Percentiles rank a stretch among this genome's conserved stretches.
Evolutionary conservation across 2,329 filamentous ascomycete genomes (phyloP).

Genomic region (Knufia fluminis): DNA sequence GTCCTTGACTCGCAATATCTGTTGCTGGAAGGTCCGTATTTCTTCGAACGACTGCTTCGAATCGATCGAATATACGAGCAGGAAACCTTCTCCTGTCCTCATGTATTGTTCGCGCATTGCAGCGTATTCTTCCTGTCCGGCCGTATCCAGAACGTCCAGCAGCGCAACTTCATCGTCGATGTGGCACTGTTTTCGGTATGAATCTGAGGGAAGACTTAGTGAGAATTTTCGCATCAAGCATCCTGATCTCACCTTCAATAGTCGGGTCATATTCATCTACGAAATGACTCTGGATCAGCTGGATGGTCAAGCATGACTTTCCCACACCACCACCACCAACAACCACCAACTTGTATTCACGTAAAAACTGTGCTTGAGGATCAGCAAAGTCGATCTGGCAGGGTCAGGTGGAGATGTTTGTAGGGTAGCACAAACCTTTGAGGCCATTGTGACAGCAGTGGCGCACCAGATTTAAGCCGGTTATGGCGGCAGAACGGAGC

Average conservation of each 20-base stretch:
- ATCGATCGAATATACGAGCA: slow-evolving; percentile 96
- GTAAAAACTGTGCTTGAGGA: slow-evolving; percentile 54
- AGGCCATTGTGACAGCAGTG: slow-evolving; percentile 27
- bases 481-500: neutral
- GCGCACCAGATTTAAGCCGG: slow-evolving; percentile 1
- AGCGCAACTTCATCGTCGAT: slow-evolving; percentile 97
- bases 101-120: slow-evolving; percentile 99
- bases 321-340: slow-evolving; percentile 97
- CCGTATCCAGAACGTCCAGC: slow-evolving; percentile 95
- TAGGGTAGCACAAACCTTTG: slow-evolving; percentile 30
- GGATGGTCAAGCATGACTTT: slow-evolving; percentile 98
- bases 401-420: slow-evolving; percentile 4
- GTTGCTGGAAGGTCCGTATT: slow-evolving; percentile 97
- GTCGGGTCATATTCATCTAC: slow-evolving; percentile 99
- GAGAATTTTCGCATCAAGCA: neutral
- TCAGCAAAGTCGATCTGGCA: slow-evolving; percentile 10
- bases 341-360: slow-evolving; percentile 93
- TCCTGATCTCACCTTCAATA: slow-evolving; percentile 63
- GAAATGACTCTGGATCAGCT: slow-evolving; percentile 92
- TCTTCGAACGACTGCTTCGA: slow-evolving; percentile 96
- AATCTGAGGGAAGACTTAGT: slow-evolving; percentile 52
- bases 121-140: slow-evolving; percentile 97
- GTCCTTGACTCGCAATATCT: slow-evolving; percentile 97
- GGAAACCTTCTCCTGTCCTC: slow-evolving; percentile 94
- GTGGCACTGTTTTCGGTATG: slow-evolving; percentile 98